Base-by-base conservation (phyloP, 2,329 filamentous ascomycete species). In the Hypoxylon sp. region DNA sequence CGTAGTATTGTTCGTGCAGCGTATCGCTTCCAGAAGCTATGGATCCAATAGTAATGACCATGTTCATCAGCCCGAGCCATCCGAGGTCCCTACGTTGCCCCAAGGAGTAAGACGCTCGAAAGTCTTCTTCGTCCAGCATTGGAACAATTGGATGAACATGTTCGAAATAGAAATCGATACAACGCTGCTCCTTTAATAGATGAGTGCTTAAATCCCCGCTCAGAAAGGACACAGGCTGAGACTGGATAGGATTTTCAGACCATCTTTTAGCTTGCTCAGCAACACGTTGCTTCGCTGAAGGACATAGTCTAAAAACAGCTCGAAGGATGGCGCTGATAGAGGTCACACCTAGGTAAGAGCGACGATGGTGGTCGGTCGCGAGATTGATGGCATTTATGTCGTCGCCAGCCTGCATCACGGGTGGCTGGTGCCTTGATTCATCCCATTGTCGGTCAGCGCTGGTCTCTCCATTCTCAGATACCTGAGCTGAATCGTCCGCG, bases 361-460 rank as follows among this genome's bases (percentile, higher is more conserved):
- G 67, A 5, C 67, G 67, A 21, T 67, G 67, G 19, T 65, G 65
- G 13, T 70, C 67, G 5, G 67, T 70, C 23, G 67, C 67, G 13
- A 70, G 63, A 38, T 70, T 70, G 23, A 70, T 67, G 17, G 67
- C 67, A 38, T 70, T 70, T 19, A 70, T 67, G 34, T 70, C 67
- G 41, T 70, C 67, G 36, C 57, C 65, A 19, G 61, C 67, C 50
- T 67, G 67, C n/a, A 70, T n/a, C 1, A 63, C 50, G 13, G 64
- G 64, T 23, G 53, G 64, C 23, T 70, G 67, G 17, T 68, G 56
- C 32, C 67, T 65, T 23, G 67, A 70, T 43, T 70, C 67, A 28
- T 70, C 60, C 67, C 67, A 70, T 60, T 68, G 64, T 14, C 67
- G 43, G n/a, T 70, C 67, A 28, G 60, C 61, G 19, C 53, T 53